phyloP scores from a whole-genome alignment of 2,329 filamentous ascomycete species.

The Calycina herbarum region DNA sequence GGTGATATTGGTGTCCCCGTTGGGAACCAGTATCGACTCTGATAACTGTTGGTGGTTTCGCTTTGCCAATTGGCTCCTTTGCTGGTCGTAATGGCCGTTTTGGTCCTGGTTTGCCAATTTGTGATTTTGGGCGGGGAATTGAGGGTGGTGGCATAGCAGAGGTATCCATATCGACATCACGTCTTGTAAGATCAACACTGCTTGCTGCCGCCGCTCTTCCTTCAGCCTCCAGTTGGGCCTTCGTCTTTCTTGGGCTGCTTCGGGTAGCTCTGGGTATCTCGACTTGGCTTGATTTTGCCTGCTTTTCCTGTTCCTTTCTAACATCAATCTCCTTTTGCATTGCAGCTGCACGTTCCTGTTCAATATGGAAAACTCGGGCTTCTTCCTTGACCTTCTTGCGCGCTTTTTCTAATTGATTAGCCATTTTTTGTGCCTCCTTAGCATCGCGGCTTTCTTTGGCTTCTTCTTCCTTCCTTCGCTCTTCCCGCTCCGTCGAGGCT shows the following conservation, averaged over 20 bases:
- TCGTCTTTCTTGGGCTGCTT: conserved; percentile 54
- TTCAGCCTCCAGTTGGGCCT: conserved; percentile 39
- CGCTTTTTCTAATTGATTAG: conserved; percentile 64
- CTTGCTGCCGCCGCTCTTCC: conserved; percentile 33
- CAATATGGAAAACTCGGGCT: conserved; percentile 57
- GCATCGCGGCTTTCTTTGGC: conserved; percentile 60
- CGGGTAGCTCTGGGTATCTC: conserved; percentile 47
- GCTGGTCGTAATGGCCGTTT: conserved; percentile 63
- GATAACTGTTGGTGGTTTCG: conserved; percentile 70
- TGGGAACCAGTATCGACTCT: conserved; percentile 68
- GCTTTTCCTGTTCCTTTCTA: conserved; percentile 54
- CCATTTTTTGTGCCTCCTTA: conserved; percentile 62
- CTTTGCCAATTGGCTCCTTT: conserved; percentile 58
- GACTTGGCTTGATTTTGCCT: conserved; percentile 34
- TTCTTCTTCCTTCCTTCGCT: conserved; percentile 63
- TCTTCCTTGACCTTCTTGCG: conserved; percentile 71
- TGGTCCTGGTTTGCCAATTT: conserved; percentile 49
- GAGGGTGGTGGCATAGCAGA: conserved; percentile 63
- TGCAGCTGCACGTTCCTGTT: conserved; percentile 54
- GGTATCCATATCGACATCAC: conserved; percentile 59
- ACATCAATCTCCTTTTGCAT: conserved; percentile 55
- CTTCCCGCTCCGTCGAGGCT: conserved; percentile 61
- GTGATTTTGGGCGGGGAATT: conserved; percentile 51
- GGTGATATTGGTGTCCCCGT: conserved; percentile 61
- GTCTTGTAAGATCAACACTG: conserved; percentile 40